Conservation (phyloP, 1,284 basidiomycete genomes). For the Xerocomus minutiporus region DNA sequence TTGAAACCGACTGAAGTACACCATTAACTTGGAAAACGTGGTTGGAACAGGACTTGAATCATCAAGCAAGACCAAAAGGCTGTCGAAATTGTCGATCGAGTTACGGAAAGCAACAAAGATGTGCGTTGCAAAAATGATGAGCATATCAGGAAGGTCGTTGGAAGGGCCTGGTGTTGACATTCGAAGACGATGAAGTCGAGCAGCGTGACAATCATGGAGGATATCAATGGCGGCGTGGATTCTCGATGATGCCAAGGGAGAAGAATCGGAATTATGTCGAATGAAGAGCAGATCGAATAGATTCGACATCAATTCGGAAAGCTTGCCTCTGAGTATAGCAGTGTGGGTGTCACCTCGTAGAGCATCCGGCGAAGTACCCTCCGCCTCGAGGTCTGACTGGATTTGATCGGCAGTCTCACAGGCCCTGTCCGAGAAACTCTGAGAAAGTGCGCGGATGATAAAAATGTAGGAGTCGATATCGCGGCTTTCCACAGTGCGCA, state of each 20-base stretch:
- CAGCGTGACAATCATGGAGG: conserved; percentile 15
- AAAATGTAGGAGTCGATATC: conserved; percentile 26
- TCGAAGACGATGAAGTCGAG: conserved; percentile 17
- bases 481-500: conserved; percentile 20
- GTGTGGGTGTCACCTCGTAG: conserved; percentile 2
- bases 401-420: background rate
- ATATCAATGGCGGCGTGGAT: conserved; percentile 20
- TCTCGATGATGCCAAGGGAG: conserved; percentile 2
- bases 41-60: conserved; percentile 28
- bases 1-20: conserved; percentile 9
- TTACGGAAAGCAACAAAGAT: conserved; percentile 22
- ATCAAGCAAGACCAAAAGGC: conserved; percentile 24
- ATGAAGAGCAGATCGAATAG: conserved; percentile 26
- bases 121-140: conserved; percentile 30
- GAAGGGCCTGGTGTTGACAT: conserved; percentile 4
- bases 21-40: conserved; percentile 33
- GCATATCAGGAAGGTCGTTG: conserved; percentile 28
- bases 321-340: conserved; percentile 14
- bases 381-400: background rate
- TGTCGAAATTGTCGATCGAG: conserved; percentile 4
- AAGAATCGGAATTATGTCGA: conserved; percentile 1
- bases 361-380: background rate
- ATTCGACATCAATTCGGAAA: conserved; percentile 24
- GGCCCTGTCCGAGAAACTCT: conserved; percentile 8
- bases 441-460: conserved; percentile 14